Percentiles rank a stretch among this genome's conserved stretches.
These are phyloP conservation scores for Kuraishia hungarica DNA, from an alignment of 805 yeast species.

Conservation along the genomic window DNA sequence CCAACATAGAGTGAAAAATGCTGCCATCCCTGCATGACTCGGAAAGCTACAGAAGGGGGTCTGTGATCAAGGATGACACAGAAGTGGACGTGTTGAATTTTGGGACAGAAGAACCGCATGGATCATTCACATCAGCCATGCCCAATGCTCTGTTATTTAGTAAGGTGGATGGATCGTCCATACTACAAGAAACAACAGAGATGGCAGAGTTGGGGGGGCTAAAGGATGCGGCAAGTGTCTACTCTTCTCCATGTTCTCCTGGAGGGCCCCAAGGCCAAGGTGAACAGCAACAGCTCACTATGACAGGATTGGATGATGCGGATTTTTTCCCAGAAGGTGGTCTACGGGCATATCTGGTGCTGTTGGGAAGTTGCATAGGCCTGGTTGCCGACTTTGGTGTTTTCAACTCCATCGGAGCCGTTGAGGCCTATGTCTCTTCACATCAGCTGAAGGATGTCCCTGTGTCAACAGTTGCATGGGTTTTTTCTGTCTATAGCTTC, in stretches of 20 bases:
- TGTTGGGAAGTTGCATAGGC: constrained; percentile 32
- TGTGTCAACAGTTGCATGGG: constrained; percentile 52
- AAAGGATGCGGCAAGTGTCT: not conserved
- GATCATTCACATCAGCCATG: not conserved
- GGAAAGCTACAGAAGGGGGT: not conserved
- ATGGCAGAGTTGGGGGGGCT: not conserved
- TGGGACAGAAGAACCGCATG: not conserved
- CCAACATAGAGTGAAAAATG: not conserved
- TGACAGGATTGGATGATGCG: not conserved
- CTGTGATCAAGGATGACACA: not conserved
- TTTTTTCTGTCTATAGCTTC: constrained; percentile 47
- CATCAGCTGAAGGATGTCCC: constrained; percentile 39
- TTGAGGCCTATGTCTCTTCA: constrained; percentile 51
- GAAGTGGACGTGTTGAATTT: not conserved
- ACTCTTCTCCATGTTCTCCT: not conserved
- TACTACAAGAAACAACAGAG: not conserved
- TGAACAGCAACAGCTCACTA: not conserved
- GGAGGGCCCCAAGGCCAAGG: not conserved
- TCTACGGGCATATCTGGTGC: constrained; percentile 26
- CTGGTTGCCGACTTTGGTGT: constrained; percentile 39
- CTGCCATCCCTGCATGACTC: not conserved
- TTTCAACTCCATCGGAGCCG: constrained; percentile 49
- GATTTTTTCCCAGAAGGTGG: constrained; percentile 30
- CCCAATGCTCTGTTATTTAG: not conserved
- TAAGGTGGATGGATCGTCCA: not conserved